A percentile compares a stretch with the other conserved stretches of the same genome.
Conservation (phyloP, 2,329 filamentous ascomycete genomes). For the Sclerotiophoma versabilis region DNA sequence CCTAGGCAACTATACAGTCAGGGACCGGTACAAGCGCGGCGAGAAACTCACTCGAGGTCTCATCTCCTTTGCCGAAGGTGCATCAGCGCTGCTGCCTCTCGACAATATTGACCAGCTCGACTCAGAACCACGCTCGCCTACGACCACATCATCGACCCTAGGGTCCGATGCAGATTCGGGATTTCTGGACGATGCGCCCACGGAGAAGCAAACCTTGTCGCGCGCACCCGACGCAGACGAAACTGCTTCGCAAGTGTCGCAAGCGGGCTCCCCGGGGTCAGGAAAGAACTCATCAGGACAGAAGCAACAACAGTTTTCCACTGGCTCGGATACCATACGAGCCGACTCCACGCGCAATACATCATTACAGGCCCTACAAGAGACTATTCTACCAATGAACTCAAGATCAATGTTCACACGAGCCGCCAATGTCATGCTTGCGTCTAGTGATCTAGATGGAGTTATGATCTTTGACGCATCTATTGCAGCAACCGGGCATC, state of each 20-base stretch:
- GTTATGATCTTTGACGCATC: slow-evolving; percentile 47
- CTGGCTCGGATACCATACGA: slow-evolving; percentile 8
- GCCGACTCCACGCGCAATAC: slow-evolving; percentile 20
- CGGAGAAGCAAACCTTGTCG: not conserved
- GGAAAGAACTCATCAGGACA: not conserved
- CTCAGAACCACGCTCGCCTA: not conserved
- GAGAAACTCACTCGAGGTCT: slow-evolving; percentile 44
- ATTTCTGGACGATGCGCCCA: not conserved
- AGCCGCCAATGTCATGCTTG: slow-evolving; percentile 43
- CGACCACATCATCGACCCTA: slow-evolving; percentile 3
- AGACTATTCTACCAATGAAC: slow-evolving; percentile 38
- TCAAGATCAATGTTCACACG: slow-evolving; percentile 43
- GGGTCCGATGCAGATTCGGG: not conserved
- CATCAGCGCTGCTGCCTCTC: slow-evolving; percentile 28
- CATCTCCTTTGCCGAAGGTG: slow-evolving; percentile 40
- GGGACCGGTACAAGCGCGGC: slow-evolving; percentile 33
- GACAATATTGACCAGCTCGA: slow-evolving; percentile 5
- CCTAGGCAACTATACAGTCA: slow-evolving; percentile 36
- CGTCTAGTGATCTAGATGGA: slow-evolving; percentile 44
- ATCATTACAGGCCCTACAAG: slow-evolving; percentile 32
- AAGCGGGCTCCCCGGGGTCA: slow-evolving; percentile 1
- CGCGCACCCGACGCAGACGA: not conserved
- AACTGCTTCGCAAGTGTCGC: slow-evolving; percentile 2
- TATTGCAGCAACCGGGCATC: slow-evolving; percentile 30
- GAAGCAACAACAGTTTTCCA: not conserved